Evolutionary conservation across 2,329 filamentous ascomycete species (phyloP).

Genomic region (Pseudohalonectria lignicola): DNA sequence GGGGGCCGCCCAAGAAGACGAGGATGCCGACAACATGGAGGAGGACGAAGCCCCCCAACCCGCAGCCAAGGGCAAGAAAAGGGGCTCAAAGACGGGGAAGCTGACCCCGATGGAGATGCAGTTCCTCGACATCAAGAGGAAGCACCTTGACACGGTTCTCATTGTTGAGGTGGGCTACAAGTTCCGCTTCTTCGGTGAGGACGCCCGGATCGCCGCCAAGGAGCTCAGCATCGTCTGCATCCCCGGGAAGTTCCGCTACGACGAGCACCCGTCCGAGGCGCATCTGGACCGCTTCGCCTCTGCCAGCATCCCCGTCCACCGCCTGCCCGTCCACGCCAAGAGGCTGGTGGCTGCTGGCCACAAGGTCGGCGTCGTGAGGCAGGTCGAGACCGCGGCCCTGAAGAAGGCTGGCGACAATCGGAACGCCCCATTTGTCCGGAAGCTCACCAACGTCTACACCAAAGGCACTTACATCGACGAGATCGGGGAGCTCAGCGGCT

Average conservation of each 20-base stretch:
- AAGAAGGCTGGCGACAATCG: conserved; percentile 94
- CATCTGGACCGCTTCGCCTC: conserved; percentile 89
- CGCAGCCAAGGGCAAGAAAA: conserved; percentile 48
- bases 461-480: conserved; percentile 98
- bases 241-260: conserved; percentile 86
- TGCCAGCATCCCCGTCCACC: conserved; percentile 87
- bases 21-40: conserved; percentile 18
- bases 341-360: conserved; percentile 83
- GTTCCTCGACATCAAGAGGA: conserved; percentile 85
- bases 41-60: conserved; percentile 37
- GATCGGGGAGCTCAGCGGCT: conserved; percentile 62
- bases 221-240: conserved; percentile 94
- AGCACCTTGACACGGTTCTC: conserved; percentile 75
- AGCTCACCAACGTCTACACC: conserved; percentile 93
- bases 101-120: conserved; percentile 92
- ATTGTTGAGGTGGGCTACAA: conserved; percentile 97
- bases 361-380: conserved; percentile 91
- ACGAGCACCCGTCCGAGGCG: conserved; percentile 88
- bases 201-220: conserved; percentile 80
- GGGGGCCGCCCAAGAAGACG: conserved; percentile 30
- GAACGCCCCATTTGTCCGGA: conserved; percentile 82
- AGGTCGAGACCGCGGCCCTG: conserved; percentile 87
- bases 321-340: conserved; percentile 88
- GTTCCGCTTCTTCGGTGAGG: conserved; percentile 93
- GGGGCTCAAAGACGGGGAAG: conserved; percentile 59